Percentiles rank a stretch among this genome's conserved stretches.
phyloP scores from a whole-genome alignment of 306 rosid genomes.

The Cicer pinnatifidum region DNA sequence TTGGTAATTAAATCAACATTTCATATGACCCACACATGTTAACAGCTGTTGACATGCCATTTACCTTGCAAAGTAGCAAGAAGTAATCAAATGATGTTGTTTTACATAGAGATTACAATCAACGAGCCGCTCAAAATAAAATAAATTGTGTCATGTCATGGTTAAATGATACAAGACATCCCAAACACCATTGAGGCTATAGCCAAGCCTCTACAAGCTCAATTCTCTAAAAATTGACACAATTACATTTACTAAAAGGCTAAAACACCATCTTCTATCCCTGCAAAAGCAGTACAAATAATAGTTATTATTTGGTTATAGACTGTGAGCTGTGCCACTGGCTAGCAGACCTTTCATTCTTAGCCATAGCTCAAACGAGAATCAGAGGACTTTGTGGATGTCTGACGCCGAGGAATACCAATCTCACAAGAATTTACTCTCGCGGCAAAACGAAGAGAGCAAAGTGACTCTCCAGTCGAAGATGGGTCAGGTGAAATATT shows the following conservation, averaged over 20 bases:
- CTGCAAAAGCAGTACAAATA: conserved; percentile 30
- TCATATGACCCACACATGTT: not conserved
- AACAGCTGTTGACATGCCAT: not conserved
- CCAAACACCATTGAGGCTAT: conserved; percentile 42
- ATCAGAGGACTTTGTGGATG: conserved; percentile 63
- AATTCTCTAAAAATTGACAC: conserved; percentile 29
- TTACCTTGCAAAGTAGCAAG: not conserved
- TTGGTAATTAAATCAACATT: conserved; percentile 1
- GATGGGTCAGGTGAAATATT: conserved; percentile 83
- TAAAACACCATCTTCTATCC: conserved; percentile 22
- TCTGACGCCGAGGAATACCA: conserved; percentile 89
- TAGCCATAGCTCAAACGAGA: conserved; percentile 71
- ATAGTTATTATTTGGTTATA: conserved; percentile 34
- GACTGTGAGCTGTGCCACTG: not conserved
- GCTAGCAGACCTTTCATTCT: conserved; percentile 12
- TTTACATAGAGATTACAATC: conserved; percentile 34
- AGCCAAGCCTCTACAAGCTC: conserved; percentile 51
- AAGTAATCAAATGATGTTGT: conserved; percentile 3
- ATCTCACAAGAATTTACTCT: conserved; percentile 92
- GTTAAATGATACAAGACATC: conserved; percentile 30
- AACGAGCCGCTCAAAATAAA: conserved; percentile 26
- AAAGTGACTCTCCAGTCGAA: conserved; percentile 80
- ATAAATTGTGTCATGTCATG: conserved; percentile 21
- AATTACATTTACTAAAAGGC: conserved; percentile 29
- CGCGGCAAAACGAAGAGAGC: conserved; percentile 90